A percentile compares a stretch with the other conserved stretches of the same genome.
These are phyloP conservation scores for Volutella citrinella DNA, from an alignment of 2,329 filamentous ascomycete genomes.

Conservation along the genomic window DNA sequence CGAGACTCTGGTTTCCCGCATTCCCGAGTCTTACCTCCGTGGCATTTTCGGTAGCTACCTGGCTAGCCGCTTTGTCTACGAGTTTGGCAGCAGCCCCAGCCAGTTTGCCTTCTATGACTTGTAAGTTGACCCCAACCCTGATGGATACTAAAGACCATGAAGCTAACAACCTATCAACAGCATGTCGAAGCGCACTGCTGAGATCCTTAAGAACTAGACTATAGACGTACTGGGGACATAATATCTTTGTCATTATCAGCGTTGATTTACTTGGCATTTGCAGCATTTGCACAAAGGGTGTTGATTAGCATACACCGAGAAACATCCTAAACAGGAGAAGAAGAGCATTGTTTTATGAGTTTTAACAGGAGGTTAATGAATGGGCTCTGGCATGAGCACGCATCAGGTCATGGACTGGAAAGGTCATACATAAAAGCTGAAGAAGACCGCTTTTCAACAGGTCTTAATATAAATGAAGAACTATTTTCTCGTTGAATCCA, in stretches of 20 bases:
- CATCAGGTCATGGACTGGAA: not conserved
- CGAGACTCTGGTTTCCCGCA: constrained; percentile 79
- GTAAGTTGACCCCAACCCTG: constrained; percentile 52
- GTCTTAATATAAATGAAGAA: no score
- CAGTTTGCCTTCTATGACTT: constrained; percentile 99
- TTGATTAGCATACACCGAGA: no score
- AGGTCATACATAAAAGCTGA: not conserved
- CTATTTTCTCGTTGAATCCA: no score
- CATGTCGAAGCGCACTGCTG: constrained; percentile 64
- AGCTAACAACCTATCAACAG: constrained; percentile 39
- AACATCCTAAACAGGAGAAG: no score
- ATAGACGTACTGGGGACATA: not conserved
- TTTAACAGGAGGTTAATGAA: no score
- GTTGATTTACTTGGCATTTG: not conserved
- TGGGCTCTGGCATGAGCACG: no score
- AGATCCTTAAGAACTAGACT: constrained; percentile 27
- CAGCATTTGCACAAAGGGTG: no score
- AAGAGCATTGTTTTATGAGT: no score
- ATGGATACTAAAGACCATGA: not conserved
- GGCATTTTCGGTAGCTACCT: constrained; percentile 96
- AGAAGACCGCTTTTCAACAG: not conserved
- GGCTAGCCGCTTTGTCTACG: constrained; percentile 92
- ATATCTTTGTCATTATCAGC: not conserved
- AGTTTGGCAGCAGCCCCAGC: constrained; percentile 87
- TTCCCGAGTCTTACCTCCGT: constrained; percentile 87